Evolutionary conservation across 139 green algal species (phyloP).

Genomic region (Desmodesmus armatus): DNA sequence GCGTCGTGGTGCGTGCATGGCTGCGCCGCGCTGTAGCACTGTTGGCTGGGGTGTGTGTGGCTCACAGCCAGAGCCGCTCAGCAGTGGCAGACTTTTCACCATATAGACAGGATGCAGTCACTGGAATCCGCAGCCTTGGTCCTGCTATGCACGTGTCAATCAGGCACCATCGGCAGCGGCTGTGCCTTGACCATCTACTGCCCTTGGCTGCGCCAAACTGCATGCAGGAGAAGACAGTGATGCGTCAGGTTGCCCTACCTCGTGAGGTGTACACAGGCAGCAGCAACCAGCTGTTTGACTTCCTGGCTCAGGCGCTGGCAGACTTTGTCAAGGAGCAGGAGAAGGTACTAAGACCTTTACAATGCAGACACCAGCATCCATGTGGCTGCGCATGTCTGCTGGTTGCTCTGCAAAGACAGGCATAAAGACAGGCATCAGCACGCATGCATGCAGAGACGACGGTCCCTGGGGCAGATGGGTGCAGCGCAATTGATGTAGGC

Average conservation of each 20-base stretch:
- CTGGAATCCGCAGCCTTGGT: no score
- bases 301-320: constrained; percentile 65
- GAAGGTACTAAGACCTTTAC: no score
- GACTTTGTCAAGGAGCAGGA: constrained; percentile 58
- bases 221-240: constrained; percentile 53
- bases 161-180: background rate
- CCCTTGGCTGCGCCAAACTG: background rate
- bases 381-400: background rate
- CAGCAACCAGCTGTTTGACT: constrained; percentile 78
- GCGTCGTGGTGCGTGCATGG: constrained; percentile 53
- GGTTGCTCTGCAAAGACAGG: no score
- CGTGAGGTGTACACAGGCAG: constrained; percentile 60
- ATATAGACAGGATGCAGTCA: background rate
- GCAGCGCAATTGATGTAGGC: background rate
- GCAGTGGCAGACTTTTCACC: background rate
- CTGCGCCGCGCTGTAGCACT: background rate
- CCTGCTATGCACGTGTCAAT: background rate
- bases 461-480: no score
- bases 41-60: background rate
- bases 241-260: constrained; percentile 69
- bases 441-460: background rate
- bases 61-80: background rate
- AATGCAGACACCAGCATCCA: no score
- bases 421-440: background rate
- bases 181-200: background rate